A percentile compares a stretch with the other conserved stretches of the same genome.
Conservation (phyloP, 768 basidiomycete species). For the Atractiella rhizophila region DNA sequence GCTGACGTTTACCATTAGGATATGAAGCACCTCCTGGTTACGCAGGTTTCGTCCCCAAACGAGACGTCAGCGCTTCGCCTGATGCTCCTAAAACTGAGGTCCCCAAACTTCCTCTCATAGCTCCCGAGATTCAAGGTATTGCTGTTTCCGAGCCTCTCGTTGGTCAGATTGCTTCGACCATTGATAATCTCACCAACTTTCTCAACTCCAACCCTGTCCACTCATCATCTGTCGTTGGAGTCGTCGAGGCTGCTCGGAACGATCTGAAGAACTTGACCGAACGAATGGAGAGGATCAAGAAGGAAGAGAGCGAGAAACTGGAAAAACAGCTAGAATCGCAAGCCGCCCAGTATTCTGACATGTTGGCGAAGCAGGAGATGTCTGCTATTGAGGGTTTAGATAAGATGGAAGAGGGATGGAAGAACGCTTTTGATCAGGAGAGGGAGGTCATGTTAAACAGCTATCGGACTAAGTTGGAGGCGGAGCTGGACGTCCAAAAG, state of each 20-base stretch:
- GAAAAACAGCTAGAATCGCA: conserved; percentile 51
- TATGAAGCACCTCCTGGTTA: conserved; percentile 85
- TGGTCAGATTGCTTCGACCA: conserved; percentile 66
- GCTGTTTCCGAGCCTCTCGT: conserved; percentile 68
- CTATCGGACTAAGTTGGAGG: conserved; percentile 63
- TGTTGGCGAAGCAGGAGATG: conserved; percentile 59
- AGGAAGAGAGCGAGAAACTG: conserved; percentile 46
- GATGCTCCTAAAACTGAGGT: conserved; percentile 8
- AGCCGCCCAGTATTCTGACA: conserved; percentile 52
- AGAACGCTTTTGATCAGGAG: conserved; percentile 55
- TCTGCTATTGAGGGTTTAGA: conserved; percentile 63
- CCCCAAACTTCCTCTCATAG: conserved; percentile 43
- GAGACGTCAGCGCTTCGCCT: conserved; percentile 21
- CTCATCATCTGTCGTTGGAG: conserved; percentile 39
- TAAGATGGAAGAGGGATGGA: conserved; percentile 61
- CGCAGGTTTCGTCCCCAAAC: conserved; percentile 28
- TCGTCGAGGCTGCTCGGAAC: conserved; percentile 52
- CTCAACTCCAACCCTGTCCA: conserved; percentile 32
- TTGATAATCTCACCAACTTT: conserved; percentile 69
- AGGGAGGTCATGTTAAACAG: conserved; percentile 40
- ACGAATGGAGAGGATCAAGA: conserved; percentile 51
- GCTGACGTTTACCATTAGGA: conserved; percentile 53
- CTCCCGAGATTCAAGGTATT: conserved; percentile 50
- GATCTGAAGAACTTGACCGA: conserved; percentile 55
- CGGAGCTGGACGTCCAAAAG: conserved; percentile 63